These are phyloP conservation scores for Eucalyptus victrix DNA, from an alignment of 345 rosid genomes.

Conservation along the genomic window DNA sequence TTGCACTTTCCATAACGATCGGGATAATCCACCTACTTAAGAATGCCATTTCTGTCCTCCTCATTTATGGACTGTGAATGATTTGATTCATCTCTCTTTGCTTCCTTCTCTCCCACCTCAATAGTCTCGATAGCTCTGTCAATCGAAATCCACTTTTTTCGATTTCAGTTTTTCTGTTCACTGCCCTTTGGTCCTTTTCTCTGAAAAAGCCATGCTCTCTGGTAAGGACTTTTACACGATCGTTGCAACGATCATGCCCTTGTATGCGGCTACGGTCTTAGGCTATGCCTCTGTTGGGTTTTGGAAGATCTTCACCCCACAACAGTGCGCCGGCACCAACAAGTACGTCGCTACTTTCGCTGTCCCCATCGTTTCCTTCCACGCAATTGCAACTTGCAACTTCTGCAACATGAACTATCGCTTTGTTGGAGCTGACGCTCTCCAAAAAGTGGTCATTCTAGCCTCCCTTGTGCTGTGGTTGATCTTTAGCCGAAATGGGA, in stretches of 20 bases:
- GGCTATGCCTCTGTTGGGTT: conserved; percentile 17
- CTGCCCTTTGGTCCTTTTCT: neutral
- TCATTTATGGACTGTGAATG: neutral
- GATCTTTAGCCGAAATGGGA: neutral
- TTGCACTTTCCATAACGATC: neutral
- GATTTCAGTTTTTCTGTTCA: neutral
- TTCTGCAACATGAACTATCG: conserved; percentile 6
- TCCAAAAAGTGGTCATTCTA: conserved; percentile 9
- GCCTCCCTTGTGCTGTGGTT: conserved; percentile 3
- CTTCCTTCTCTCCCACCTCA: neutral
- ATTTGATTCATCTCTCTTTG: neutral
- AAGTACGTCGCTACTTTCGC: conserved; percentile 19
- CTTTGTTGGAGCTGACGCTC: conserved; percentile 23
- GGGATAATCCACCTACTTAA: neutral
- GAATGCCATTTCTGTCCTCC: neutral
- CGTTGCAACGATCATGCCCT: conserved; percentile 12
- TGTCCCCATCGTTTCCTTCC: conserved; percentile 12
- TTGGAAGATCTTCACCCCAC: conserved; percentile 20
- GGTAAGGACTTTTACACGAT: conserved; percentile 8
- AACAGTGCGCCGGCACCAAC: conserved; percentile 23
- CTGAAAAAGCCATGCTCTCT: neutral
- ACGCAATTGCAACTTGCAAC: conserved; percentile 3
- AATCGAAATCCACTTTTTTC: neutral
- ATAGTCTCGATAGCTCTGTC: neutral
- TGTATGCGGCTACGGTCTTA: conserved; percentile 16